Evolutionary conservation across 768 basidiomycete species (phyloP), one percentile per base, ranked within the genome.

Genomic region (Lactarius psammicola): DNA sequence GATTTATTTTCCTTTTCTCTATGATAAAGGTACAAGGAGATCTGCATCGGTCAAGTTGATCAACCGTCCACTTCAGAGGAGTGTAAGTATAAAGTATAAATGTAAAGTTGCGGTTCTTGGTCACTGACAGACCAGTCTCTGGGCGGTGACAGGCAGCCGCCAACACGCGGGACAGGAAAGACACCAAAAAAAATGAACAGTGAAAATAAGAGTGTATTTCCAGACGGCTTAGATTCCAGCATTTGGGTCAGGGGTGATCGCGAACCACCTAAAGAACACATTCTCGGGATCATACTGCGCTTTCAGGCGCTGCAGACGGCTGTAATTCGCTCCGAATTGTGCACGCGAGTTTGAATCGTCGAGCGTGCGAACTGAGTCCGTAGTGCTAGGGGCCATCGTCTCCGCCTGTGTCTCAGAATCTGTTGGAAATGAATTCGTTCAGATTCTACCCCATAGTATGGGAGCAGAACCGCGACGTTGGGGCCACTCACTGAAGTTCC

Each of bases 251-350:
- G 77, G 76, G 2, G 26, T 46, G 64, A 79, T 76, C 0, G 71
- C 67, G 60, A 72, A 75, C 76, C 78, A 79, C 55, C 73, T 75
- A 44, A 71, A 69, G 66, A 78, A 80, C 13, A 78, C 63, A 56
- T 63, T 68, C 9, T 75, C 70, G 1, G 77, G 77, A 62, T 78
- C 77, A 54, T 78, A 78, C 57, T 71, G 71, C 59, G 70, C 71
- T 66, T 79, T 80, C 57, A 79, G 63, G 58, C 69, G 65, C 60
- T 78, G 79, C 60, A 83, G 70, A 53, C 73, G 72, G 0, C 73
- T 64, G 61, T 81, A 80, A 64, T 79, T 78, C 5, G 70, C 69
- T 17, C 77, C 76, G 63, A 77, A 82, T 30, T 78, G 66, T 23
- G 57, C 62, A n/a, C 63, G 63, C 8, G 75, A 67, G 28, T 59